Evolutionary conservation across 148 eudicot genomes (phyloP).

Genomic region (Hydrangea macrophylla): DNA sequence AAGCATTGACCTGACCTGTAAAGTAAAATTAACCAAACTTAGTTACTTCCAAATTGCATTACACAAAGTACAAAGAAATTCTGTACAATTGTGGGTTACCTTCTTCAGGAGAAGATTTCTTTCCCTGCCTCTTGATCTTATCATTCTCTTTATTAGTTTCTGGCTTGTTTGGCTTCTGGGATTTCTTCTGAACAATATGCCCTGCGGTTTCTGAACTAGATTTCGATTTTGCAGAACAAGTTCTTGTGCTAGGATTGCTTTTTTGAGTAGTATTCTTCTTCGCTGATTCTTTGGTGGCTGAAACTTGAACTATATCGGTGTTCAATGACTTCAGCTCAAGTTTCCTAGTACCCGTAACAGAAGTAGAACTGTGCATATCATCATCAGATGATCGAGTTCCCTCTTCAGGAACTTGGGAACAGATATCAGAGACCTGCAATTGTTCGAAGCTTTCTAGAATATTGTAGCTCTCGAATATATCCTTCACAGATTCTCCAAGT

Average conservation of each 20-base stretch:
- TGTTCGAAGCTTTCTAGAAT: slow-evolving; percentile 61
- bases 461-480: slow-evolving; percentile 60
- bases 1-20: no score
- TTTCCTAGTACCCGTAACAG: slow-evolving; percentile 44
- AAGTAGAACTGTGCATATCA: slow-evolving; percentile 50
- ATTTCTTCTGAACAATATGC: slow-evolving; percentile 38
- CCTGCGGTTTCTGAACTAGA: slow-evolving; percentile 30
- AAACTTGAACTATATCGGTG: slow-evolving; percentile 28
- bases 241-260: slow-evolving; percentile 27
- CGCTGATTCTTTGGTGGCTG: slow-evolving; percentile 35
- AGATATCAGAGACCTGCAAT: slow-evolving; percentile 55
- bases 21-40: no score
- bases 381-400: slow-evolving; percentile 54
- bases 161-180: slow-evolving; percentile 44
- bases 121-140: slow-evolving; percentile 38
- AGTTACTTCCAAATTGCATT: no score
- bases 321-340: slow-evolving; percentile 45
- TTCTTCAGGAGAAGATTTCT: slow-evolving; percentile 31
- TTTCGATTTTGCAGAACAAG: slow-evolving; percentile 25
- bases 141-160: slow-evolving; percentile 27
- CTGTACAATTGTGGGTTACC: slow-evolving; percentile 24
- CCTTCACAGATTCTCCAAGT: slow-evolving; percentile 43
- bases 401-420: slow-evolving; percentile 54
- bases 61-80: no score
- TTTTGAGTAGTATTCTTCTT: slow-evolving; percentile 25